phyloP scores from a whole-genome alignment of 768 basidiomycete genomes.

The Calocera viscosa region DNA sequence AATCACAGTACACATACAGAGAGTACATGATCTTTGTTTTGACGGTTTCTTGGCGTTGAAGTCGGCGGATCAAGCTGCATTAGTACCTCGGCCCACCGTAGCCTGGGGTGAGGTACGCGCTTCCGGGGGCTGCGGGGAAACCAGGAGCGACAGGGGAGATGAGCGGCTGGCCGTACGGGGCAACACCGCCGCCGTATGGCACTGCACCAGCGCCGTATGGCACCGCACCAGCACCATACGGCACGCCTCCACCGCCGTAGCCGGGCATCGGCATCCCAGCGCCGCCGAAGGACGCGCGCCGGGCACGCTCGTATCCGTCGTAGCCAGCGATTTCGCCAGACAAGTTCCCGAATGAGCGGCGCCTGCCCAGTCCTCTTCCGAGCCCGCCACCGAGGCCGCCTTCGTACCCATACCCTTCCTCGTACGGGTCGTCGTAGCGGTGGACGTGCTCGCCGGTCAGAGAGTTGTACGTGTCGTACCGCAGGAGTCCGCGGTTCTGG shows the following conservation, averaged over 20 bases:
- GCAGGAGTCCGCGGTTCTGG: constrained; percentile 1
- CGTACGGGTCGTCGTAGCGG: background rate
- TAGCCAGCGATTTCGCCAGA: background rate
- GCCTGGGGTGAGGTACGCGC: background rate
- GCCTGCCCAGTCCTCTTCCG: background rate
- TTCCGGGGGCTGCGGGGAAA: background rate
- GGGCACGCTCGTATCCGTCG: background rate
- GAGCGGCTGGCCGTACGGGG: background rate
- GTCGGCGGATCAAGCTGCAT: background rate
- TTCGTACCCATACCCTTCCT: background rate
- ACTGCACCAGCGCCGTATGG: background rate
- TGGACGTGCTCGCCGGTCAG: constrained; percentile 3
- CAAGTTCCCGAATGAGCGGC: background rate
- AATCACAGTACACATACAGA: background rate
- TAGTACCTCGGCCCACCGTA: background rate
- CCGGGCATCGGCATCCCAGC: background rate
- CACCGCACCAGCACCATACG: background rate
- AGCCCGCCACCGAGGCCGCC: background rate
- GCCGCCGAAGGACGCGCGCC: background rate
- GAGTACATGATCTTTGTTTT: background rate
- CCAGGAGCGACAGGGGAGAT: background rate
- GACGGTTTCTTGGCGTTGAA: background rate
- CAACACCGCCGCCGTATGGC: background rate
- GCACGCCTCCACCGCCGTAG: background rate
- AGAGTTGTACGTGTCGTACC: constrained; percentile 4